Evolutionary conservation across 306 rosid genomes (phyloP).

Genomic region (Cicer cuneatum): DNA sequence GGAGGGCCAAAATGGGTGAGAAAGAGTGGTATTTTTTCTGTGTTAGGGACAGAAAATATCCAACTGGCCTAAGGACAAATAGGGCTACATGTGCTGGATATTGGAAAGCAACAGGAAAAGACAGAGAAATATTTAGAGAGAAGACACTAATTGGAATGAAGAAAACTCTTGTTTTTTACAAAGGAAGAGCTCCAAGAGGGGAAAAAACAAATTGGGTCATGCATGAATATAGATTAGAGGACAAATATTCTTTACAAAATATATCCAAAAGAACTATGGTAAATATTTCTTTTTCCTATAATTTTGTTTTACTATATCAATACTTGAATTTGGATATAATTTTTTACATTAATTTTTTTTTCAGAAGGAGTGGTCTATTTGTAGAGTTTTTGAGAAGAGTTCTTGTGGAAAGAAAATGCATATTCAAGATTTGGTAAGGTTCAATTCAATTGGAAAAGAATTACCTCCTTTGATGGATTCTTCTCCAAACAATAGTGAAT

Average conservation of each 20-base stretch:
- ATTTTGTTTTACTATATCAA: background rate
- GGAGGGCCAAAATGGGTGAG: slow-evolving; percentile 82
- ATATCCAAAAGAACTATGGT: slow-evolving; percentile 62
- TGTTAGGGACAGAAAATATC: slow-evolving; percentile 76
- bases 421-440: slow-evolving; percentile 50
- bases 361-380: slow-evolving; percentile 91
- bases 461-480: slow-evolving; percentile 79
- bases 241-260: slow-evolving; percentile 45
- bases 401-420: slow-evolving; percentile 55
- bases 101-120: slow-evolving; percentile 98
- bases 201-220: slow-evolving; percentile 87
- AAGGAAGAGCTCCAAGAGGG: slow-evolving; percentile 84
- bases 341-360: background rate
- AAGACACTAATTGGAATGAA: slow-evolving; percentile 76
- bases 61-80: slow-evolving; percentile 85
- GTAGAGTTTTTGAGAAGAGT: slow-evolving; percentile 69
- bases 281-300: background rate
- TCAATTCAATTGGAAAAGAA: slow-evolving; percentile 44
- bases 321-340: background rate
- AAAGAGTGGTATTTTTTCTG: slow-evolving; percentile 92
- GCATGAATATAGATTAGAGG: slow-evolving; percentile 85
- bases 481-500: slow-evolving; percentile 54
- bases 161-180: slow-evolving; percentile 90
- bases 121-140: slow-evolving; percentile 68
- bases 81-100: slow-evolving; percentile 85